Evolutionary conservation across 2,329 filamentous ascomycete species (phyloP), one percentile per base, ranked within the genome.

Genomic region (Aspergillus sp.): DNA sequence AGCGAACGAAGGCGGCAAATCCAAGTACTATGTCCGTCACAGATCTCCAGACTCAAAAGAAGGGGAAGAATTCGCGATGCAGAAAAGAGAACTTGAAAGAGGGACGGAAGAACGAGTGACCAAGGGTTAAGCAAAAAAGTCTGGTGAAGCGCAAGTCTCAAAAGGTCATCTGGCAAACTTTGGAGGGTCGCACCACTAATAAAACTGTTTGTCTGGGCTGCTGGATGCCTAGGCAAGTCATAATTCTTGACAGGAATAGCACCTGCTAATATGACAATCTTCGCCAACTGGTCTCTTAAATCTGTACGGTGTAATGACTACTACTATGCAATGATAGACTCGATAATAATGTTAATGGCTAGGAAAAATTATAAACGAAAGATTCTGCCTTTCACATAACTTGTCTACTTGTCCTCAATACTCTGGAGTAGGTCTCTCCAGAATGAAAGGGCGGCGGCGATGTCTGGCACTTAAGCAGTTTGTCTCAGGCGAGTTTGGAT

Each of bases 1-100:
- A 65, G 61, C 50, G 59, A 59, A 60, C 54, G 59, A 54, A 38
- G 34, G 56, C 47, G 57, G 59, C 53, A 41, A 63, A 62, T 28
- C 50, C 55, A 41, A 38, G n/a, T 23, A 19, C 19, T 19, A 28
- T 34, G 51, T 28, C 25, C 25, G 25, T 31, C 22, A 34, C 34
- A 52, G 22, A 52, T 23, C 41, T 31, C 22, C 19, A 28, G n/a
- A 11, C 7, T 19, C 19, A 38, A 41, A 41, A 9, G 31, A 57
- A 3, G 34, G 3, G n/a, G 13, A 25, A 22, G 28, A 49, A 47
- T 53, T 9, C 4, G 23, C n/a, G 17, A 19, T 22, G 43, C 11
- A 34, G 7, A 15, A 48, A 49, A 54, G 31, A 30, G 19, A 54
- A 28, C 25, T 28, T 28, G 25, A 28, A 45, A 49, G 47, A 61